These are phyloP conservation scores for Moesziomyces antarcticus DNA, from an alignment of 1,284 basidiomycete species.

Conservation along the genomic window DNA sequence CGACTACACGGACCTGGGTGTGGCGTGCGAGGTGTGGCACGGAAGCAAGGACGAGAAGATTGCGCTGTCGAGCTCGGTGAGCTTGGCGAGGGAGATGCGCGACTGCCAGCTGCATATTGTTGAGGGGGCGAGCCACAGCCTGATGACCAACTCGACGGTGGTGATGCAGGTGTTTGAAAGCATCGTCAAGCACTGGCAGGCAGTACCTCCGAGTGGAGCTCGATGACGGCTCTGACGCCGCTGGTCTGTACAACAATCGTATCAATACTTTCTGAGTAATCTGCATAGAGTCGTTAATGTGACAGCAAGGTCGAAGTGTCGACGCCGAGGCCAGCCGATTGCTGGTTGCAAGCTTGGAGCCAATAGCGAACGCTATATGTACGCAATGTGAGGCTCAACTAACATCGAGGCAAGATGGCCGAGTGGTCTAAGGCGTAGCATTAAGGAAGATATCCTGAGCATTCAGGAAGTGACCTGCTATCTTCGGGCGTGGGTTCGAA, in stretches of 20 bases:
- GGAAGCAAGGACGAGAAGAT: slow-evolving; percentile 93
- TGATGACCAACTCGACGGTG: slow-evolving; percentile 78
- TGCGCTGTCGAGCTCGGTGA: slow-evolving; percentile 80
- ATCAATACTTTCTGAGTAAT: too few relatives aligned
- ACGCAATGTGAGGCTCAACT: not conserved
- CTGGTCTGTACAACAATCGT: not conserved
- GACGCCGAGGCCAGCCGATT: too few relatives aligned
- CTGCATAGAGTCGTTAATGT: too few relatives aligned
- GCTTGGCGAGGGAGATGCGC: slow-evolving; percentile 89
- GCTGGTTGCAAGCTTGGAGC: too few relatives aligned
- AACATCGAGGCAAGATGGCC: slow-evolving; percentile 54
- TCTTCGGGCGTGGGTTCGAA: slow-evolving; percentile 67
- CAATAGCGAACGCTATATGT: not conserved
- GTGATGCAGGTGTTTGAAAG: slow-evolving; percentile 60
- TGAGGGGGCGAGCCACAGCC: slow-evolving; percentile 85
- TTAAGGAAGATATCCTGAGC: slow-evolving; percentile 46
- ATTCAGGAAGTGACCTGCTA: slow-evolving; percentile 28
- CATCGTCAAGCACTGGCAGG: slow-evolving; percentile 15
- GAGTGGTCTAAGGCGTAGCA: slow-evolving; percentile 64
- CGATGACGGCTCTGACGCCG: not conserved
- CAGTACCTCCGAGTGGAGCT: not conserved
- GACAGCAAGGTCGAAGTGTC: too few relatives aligned
- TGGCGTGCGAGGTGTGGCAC: slow-evolving; percentile 88
- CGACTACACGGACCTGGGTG: slow-evolving; percentile 75
- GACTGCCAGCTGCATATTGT: slow-evolving; percentile 83